These are phyloP conservation scores for Schwanniomyces yamadae DNA, from an alignment of 805 yeast species.

Conservation along the genomic window DNA sequence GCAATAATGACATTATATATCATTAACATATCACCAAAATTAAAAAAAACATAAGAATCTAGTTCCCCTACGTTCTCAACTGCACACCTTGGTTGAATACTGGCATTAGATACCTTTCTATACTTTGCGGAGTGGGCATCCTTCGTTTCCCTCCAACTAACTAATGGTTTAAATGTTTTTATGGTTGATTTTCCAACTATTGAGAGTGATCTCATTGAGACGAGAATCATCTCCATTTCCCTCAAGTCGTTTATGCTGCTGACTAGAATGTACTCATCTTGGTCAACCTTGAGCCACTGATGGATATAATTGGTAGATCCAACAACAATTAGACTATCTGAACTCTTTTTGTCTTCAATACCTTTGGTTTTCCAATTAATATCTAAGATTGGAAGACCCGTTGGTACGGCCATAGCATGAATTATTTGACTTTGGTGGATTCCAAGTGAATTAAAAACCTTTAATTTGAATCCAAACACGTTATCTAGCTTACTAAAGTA, in stretches of 20 bases:
- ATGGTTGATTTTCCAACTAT: constrained; percentile 8
- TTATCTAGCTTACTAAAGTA: constrained; percentile 21
- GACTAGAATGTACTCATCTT: constrained; percentile 11
- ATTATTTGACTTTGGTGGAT: constrained; percentile 12
- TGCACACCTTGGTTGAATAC: neutral
- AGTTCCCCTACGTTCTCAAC: neutral
- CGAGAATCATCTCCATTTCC: constrained; percentile 11
- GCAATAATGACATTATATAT: too few relatives aligned
- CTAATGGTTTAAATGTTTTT: neutral
- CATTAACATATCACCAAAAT: constrained; percentile 1
- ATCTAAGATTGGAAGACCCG: constrained; percentile 14
- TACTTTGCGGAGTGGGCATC: constrained; percentile 1
- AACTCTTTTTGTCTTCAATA: constrained; percentile 7
- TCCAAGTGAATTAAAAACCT: constrained; percentile 28
- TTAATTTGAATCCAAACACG: constrained; percentile 28
- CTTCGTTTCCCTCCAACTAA: constrained; percentile 1
- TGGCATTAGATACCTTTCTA: constrained; percentile 1
- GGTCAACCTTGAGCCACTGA: constrained; percentile 7
- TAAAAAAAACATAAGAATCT: neutral
- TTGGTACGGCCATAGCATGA: constrained; percentile 1
- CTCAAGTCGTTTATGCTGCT: constrained; percentile 6
- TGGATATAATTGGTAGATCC: constrained; percentile 9
- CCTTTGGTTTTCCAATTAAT: constrained; percentile 16
- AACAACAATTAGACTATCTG: constrained; percentile 1
- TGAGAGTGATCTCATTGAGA: constrained; percentile 13